Conservation (phyloP, 2,329 filamentous ascomycete species). For the Cladophialophora exuberans region DNA sequence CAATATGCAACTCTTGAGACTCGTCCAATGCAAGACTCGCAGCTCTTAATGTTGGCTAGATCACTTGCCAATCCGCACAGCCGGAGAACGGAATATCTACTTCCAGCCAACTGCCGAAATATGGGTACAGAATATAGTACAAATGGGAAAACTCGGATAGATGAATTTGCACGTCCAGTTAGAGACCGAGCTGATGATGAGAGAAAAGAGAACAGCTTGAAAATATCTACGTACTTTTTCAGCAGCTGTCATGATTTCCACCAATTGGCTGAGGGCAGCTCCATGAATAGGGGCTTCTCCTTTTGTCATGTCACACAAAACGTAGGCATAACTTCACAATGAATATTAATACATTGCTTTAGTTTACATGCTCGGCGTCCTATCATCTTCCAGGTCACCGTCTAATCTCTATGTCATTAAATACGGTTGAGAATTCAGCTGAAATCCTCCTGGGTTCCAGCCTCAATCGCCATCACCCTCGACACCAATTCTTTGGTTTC, state of each 20-base stretch:
- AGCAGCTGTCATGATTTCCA: background rate
- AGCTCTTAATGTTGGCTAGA: background rate
- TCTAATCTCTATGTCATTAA: background rate
- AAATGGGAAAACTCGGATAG: slow-evolving; percentile 2
- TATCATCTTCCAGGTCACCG: no score
- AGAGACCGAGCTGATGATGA: slow-evolving; percentile 2
- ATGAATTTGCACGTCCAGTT: slow-evolving; percentile 9
- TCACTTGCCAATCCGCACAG: slow-evolving; percentile 1
- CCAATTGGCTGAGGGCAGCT: no score
- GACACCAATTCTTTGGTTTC: slow-evolving; percentile 75
- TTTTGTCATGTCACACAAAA: no score
- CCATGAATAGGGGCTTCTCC: no score
- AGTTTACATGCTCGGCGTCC: background rate
- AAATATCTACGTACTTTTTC: background rate
- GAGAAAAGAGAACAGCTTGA: background rate
- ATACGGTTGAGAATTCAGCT: slow-evolving; percentile 21
- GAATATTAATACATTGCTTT: slow-evolving; percentile 2
- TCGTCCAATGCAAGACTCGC: background rate
- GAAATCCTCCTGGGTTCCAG: slow-evolving; percentile 40
- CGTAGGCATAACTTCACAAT: no score
- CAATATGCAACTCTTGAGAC: no score
- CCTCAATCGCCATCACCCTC: slow-evolving; percentile 47
- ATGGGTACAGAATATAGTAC: slow-evolving; percentile 10
- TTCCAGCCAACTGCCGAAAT: background rate
- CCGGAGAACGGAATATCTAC: background rate